Evolutionary conservation across 495 filamentous ascomycete genomes (phyloP).

Genomic region (Trichoderma virens): DNA sequence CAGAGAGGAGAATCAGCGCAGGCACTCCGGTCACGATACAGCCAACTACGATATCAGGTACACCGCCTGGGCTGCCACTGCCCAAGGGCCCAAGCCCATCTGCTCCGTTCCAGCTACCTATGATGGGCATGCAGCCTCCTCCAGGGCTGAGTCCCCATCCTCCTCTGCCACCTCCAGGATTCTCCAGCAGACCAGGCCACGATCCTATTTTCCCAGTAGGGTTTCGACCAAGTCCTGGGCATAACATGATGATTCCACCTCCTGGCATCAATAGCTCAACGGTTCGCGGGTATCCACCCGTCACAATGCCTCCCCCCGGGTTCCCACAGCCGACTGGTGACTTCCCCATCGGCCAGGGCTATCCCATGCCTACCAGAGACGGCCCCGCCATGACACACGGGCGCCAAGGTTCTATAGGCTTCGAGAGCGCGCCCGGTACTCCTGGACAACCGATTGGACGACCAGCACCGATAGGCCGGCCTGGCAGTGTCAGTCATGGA

Average conservation of each 20-base stretch:
- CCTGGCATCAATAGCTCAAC: conserved; percentile 52
- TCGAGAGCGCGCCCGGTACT: conserved; percentile 29
- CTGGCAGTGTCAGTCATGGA: conserved; percentile 58
- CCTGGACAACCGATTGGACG: conserved; percentile 60
- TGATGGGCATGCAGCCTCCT: conserved; percentile 42
- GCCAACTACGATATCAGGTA: conserved; percentile 10
- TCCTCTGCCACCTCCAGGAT: conserved; percentile 29
- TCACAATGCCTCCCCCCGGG: conserved; percentile 46
- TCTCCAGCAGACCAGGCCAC: conserved; percentile 39
- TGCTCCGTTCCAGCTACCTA: conserved; percentile 12
- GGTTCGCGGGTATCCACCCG: conserved; percentile 57
- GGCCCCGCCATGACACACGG: conserved; percentile 29
- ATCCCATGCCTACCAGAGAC: conserved; percentile 27
- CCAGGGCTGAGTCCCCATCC: conserved; percentile 45
- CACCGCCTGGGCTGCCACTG: conserved; percentile 15
- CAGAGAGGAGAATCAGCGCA: conserved; percentile 32
- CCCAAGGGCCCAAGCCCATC: conserved; percentile 15
- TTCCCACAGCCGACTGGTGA: conserved; percentile 41
- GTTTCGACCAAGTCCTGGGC: conserved; percentile 25
- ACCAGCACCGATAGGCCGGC: conserved; percentile 82
- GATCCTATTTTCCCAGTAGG: conserved; percentile 45
- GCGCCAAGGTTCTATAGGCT: conserved; percentile 38
- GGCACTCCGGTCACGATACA: conserved; percentile 8
- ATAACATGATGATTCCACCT: conserved; percentile 45
- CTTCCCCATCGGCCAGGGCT: conserved; percentile 29